Base-by-base conservation (phyloP, 2,329 filamentous ascomycete species). In the Curvularia eragrostidis region DNA sequence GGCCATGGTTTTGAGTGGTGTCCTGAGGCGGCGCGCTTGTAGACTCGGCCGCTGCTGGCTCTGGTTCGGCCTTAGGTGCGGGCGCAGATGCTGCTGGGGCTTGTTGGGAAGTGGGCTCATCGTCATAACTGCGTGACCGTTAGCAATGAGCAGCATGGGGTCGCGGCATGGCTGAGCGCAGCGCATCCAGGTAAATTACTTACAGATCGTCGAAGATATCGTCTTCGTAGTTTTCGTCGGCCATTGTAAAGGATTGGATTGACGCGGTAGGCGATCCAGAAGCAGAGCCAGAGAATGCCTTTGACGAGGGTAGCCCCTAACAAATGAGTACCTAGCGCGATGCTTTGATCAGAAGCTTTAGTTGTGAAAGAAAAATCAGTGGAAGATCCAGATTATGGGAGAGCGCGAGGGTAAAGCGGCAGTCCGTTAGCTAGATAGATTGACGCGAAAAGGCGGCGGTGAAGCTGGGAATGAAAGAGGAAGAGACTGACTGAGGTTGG, bases 191-290 rank as follows among this genome's bases (percentile, higher is more conserved):
- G 47, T 51, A 38, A 5, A 26, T 55, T 15, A 85, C 91, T 80
- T 83, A 97, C 93, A 97, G 86, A 80, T 97, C 93, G 71, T 93
- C 93, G 79, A 97, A 97, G 79, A 97, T 90, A 84, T 97, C 93
- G 73, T 97, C 93, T 69, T 97, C 93, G 67, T 92, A 88, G 67
- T 91, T 91, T 73, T 93, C 91, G 72, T 95, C 91, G 47, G 91
- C 87, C 91, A 94, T 95, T 69, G 48, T 60, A 61, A 7, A 34
- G 36, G 19, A 5, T 41, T 24, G 28, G 24, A 41, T 23, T 18
- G 21, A 32, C 28, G 26, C 41, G 41, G 36, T 34, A 39, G 19
- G 8, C 36, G 49, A 23, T 43, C 19, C 19, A 28, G 28, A 36
- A 28, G 54, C 24, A 42, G 28, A 21, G 38, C 24, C 28, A 48